These are phyloP conservation scores for Drechslerella stenobrocha DNA, from an alignment of 2,329 filamentous ascomycete species.

Conservation along the genomic window DNA sequence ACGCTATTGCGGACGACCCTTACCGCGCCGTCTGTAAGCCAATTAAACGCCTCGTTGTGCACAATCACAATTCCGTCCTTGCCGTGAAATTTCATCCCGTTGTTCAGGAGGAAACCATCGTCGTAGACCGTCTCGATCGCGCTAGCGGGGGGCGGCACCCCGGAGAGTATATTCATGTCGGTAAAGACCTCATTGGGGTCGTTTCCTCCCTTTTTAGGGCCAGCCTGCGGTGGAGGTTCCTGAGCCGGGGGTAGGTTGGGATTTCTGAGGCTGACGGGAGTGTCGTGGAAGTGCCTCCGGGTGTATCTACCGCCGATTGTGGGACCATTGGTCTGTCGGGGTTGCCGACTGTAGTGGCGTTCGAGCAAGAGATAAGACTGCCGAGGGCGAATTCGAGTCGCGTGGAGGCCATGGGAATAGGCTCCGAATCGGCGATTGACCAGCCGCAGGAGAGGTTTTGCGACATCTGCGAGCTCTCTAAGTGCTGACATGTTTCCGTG, in stretches of 20 bases:
- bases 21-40: slow-evolving; percentile 61
- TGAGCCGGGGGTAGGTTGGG: slow-evolving; percentile 8
- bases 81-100: slow-evolving; percentile 70
- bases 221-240: slow-evolving; percentile 24
- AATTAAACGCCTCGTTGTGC: slow-evolving; percentile 82
- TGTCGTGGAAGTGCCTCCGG: slow-evolving; percentile 31
- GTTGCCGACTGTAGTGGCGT: slow-evolving; percentile 42
- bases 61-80: slow-evolving; percentile 77
- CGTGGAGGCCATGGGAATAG: slow-evolving; percentile 17
- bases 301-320: slow-evolving; percentile 13
- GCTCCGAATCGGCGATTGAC: slow-evolving; percentile 41
- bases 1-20: slow-evolving; percentile 71
- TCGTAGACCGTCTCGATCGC: slow-evolving; percentile 78
- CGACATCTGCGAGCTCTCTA: slow-evolving; percentile 23
- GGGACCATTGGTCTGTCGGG: slow-evolving; percentile 18
- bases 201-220: slow-evolving; percentile 39
- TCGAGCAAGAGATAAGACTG: slow-evolving; percentile 28
- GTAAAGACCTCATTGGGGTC: slow-evolving; percentile 59
- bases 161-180: slow-evolving; percentile 76
- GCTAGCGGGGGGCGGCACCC: slow-evolving; percentile 75
- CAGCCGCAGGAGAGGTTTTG: slow-evolving; percentile 28
- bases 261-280: slow-evolving; percentile 18
- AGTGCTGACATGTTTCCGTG: slow-evolving; percentile 17
- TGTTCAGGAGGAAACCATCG: slow-evolving; percentile 85
- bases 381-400: slow-evolving; percentile 12